phyloP scores from a whole-genome alignment of 208 protist species.

The Wallacemonas sp. region DNA sequence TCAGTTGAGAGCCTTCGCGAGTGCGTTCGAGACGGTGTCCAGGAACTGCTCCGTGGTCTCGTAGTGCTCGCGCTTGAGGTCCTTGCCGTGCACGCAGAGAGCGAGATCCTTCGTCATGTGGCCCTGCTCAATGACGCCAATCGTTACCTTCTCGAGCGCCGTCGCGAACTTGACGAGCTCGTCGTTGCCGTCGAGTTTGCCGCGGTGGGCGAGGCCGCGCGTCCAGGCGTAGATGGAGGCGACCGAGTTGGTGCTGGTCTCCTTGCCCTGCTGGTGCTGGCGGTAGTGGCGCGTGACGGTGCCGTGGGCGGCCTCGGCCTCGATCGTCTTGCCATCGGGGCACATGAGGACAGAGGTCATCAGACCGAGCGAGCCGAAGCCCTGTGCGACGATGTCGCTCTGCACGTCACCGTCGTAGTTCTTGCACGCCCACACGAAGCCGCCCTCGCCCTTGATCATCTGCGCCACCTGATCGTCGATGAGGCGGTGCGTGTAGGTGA shows the following conservation, averaged over 20 bases:
- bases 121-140: slow-evolving; percentile 92
- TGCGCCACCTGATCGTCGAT: slow-evolving; percentile 99
- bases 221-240: slow-evolving; percentile 99
- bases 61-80: slow-evolving; percentile 83
- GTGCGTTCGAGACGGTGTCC: slow-evolving; percentile 69
- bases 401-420: slow-evolving; percentile 99
- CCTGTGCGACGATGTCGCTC: slow-evolving; percentile 97
- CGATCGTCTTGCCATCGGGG: slow-evolving; percentile 97
- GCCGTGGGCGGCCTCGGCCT: slow-evolving; percentile 98
- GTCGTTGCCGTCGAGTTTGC: slow-evolving; percentile 95
- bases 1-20: slow-evolving; percentile 53
- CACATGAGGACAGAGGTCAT: slow-evolving; percentile 98
- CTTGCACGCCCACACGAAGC: slow-evolving; percentile 98
- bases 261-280: slow-evolving; percentile 94
- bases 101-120: slow-evolving; percentile 99
- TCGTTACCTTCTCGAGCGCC: slow-evolving; percentile 89
- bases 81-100: slow-evolving; percentile 90
- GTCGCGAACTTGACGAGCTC: slow-evolving; percentile 86
- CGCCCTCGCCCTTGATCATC: slow-evolving; percentile 90
- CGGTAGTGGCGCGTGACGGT: slow-evolving; percentile 98
- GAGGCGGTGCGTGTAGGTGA: slow-evolving; percentile 96
- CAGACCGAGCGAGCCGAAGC: slow-evolving; percentile 96
- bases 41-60: slow-evolving; percentile 89
- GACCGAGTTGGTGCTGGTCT: slow-evolving; percentile 98
- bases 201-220: slow-evolving; percentile 94